Evolutionary conservation across 2,329 filamentous ascomycete genomes (phyloP).

Genomic region (Fusarium redolens): DNA sequence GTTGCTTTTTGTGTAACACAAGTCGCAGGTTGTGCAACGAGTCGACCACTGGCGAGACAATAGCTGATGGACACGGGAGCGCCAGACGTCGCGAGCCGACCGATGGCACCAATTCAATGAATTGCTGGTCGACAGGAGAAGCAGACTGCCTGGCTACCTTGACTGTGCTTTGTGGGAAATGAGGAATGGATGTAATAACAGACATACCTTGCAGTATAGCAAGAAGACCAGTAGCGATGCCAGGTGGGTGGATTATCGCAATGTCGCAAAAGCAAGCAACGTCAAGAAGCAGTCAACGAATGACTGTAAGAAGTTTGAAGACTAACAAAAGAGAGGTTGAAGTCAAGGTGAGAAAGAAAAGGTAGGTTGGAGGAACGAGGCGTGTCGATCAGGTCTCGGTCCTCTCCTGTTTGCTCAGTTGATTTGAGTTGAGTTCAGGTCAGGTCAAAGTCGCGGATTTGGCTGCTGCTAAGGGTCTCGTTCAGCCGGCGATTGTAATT

Average conservation of each 20-base stretch:
- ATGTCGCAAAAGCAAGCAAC: slow-evolving; percentile 36
- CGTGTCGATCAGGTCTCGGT: slow-evolving; percentile 32
- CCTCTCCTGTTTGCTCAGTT: slow-evolving; percentile 23
- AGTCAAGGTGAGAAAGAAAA: not conserved
- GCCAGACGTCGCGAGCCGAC: slow-evolving; percentile 38
- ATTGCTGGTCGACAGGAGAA: slow-evolving; percentile 23
- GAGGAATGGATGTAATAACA: slow-evolving; percentile 29
- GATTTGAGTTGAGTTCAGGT: not conserved
- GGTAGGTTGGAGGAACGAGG: slow-evolving; percentile 15
- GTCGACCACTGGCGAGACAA: slow-evolving; percentile 30
- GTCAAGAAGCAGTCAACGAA: slow-evolving; percentile 20
- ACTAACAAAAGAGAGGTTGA: slow-evolving; percentile 21
- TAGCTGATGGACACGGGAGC: slow-evolving; percentile 31
- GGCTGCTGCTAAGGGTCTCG: slow-evolving; percentile 31
- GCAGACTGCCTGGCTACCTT: slow-evolving; percentile 11
- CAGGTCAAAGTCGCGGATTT: slow-evolving; percentile 8
- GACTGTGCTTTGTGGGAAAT: slow-evolving; percentile 11
- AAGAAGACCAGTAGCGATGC: slow-evolving; percentile 25
- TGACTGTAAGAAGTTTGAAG: slow-evolving; percentile 18
- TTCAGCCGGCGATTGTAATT: slow-evolving; percentile 31
- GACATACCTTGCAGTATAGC: slow-evolving; percentile 35
- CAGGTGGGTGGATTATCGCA: slow-evolving; percentile 20
- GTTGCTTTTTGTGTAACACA: slow-evolving; percentile 42
- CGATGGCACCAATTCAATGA: slow-evolving; percentile 30
- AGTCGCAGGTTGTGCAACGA: slow-evolving; percentile 36